These are phyloP conservation scores for Neobulgaria alba DNA, from an alignment of 2,329 filamentous ascomycete genomes.

Conservation along the genomic window DNA sequence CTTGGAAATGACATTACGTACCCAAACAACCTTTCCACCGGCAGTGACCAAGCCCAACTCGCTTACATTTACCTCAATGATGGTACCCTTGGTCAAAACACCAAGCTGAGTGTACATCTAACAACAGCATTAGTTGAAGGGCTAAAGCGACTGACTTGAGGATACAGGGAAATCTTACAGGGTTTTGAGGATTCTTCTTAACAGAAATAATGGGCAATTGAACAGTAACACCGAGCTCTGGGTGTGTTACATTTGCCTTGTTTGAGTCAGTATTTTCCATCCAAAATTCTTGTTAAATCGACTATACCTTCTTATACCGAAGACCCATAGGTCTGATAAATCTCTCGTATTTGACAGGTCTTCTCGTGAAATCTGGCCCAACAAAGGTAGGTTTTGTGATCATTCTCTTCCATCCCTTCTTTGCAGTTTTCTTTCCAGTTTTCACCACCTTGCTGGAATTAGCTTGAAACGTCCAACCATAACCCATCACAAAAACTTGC, in stretches of 20 bases:
- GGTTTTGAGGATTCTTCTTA: constrained; percentile 82
- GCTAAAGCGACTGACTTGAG: constrained; percentile 48
- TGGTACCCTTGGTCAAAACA: constrained; percentile 76
- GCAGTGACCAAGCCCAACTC: constrained; percentile 88
- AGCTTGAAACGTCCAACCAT: no score
- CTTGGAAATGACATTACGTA: constrained; percentile 32
- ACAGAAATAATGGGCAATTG: constrained; percentile 69
- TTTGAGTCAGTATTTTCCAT: constrained; percentile 30
- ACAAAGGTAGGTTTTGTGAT: constrained; percentile 77
- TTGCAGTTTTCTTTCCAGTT: constrained; percentile 88
- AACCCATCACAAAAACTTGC: no score
- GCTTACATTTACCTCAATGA: constrained; percentile 85
- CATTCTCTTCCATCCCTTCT: constrained; percentile 61
- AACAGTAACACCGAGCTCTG: constrained; percentile 77
- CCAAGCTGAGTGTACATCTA: constrained; percentile 42
- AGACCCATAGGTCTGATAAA: constrained; percentile 72
- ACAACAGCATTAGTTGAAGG: neutral
- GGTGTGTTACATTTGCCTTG: constrained; percentile 38
- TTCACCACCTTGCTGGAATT: no score
- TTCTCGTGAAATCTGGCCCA: constrained; percentile 59
- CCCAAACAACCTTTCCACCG: constrained; percentile 88
- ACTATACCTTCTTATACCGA: constrained; percentile 73
- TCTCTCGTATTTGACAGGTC: constrained; percentile 66
- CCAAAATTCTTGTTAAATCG: no score
- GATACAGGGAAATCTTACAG: no score